Evolutionary conservation across 2,329 filamentous ascomycete species (phyloP), one percentile per base, ranked within the genome.

Genomic region (Xylaria digitata): DNA sequence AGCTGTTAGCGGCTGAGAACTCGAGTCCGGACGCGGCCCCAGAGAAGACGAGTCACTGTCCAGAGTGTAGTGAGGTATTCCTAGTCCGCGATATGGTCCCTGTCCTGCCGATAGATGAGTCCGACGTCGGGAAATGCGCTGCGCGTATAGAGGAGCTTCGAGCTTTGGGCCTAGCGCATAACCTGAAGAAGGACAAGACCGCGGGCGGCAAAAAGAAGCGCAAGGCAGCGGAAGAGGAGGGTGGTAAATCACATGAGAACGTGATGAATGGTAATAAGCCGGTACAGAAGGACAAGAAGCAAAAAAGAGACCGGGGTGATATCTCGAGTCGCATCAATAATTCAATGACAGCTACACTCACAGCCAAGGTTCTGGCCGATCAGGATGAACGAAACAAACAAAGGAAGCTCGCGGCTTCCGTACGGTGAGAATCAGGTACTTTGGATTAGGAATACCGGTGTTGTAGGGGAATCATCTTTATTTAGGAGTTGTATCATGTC

Each of bases 311-410:
- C 15, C 83, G 80, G 65, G 73, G 68, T 17, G 75, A 66, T 54
- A 78, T 78, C 48, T 75, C 74, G 15, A 82, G 84, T 60, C 89
- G 90, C 11, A 97, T 98, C 78, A 97, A 97, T 78, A 97, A 98
- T 73, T 84, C 92, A 0, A 87, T 92, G 62, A 96, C 96, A 0
- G 94, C 95, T 0, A 91, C 89, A 3, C 81, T 99, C 49, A 97
- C 95, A 0, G 92, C 92, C 0, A 94, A 90, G 72, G 94, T 99
- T 0, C 78, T 98, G 30, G 90, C 91, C 26, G 95, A 98, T 75
- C 93, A 97, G 77, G 92, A 95, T 57, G 89, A 91, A 74, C 85
- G 87, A 63, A 94, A 93, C 71, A 97, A 95, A 81, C 84, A 90
- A 71, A 85, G 92, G 67, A 97, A 92, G 75, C 74, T 93, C 72